Percentiles rank a stretch among this genome's conserved stretches.
Conservation (phyloP, 352 stramenopile species). For the Phytopythium helicoides region DNA sequence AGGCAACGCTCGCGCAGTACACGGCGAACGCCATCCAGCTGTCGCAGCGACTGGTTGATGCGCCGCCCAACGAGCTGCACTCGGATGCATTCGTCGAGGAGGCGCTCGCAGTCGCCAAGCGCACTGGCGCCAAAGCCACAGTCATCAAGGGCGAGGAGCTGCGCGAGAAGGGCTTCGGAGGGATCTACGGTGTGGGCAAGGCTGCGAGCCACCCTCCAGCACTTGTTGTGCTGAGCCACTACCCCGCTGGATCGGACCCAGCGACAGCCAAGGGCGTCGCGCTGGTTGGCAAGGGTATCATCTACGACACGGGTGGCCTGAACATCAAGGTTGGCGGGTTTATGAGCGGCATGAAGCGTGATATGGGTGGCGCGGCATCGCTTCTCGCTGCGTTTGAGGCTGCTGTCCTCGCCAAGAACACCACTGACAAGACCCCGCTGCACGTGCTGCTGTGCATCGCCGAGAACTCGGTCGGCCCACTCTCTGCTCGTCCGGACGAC, state of each 20-base stretch:
- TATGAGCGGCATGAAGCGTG: constrained; percentile 94
- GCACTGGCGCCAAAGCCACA: constrained; percentile 55
- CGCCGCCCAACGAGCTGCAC: constrained; percentile 89
- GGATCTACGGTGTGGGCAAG: constrained; percentile 93
- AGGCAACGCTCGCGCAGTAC: constrained; percentile 43
- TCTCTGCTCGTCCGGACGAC: constrained; percentile 92
- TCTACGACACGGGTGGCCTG: constrained; percentile 96
- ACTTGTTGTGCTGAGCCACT: constrained; percentile 90
- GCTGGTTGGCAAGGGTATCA: constrained; percentile 95
- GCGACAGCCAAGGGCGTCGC: constrained; percentile 50
- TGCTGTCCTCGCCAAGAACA: constrained; percentile 87
- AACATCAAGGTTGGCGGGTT: constrained; percentile 89
- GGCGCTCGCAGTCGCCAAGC: constrained; percentile 49
- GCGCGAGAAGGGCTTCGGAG: constrained; percentile 85
- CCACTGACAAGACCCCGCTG: constrained; percentile 81
- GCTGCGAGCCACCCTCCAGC: constrained; percentile 85
- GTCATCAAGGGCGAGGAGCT: constrained; percentile 93
- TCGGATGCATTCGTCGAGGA: constrained; percentile 87
- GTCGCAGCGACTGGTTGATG: constrained; percentile 86
- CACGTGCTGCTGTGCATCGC: constrained; percentile 91
- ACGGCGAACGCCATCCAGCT: constrained; percentile 86
- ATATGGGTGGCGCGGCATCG: constrained; percentile 89
- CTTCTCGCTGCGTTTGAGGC: constrained; percentile 71
- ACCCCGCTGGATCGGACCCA: constrained; percentile 28
- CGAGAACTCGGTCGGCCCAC: constrained; percentile 92